Base-by-base conservation (phyloP, 169 alveolate species). In the Plasmodium inui region DNA sequence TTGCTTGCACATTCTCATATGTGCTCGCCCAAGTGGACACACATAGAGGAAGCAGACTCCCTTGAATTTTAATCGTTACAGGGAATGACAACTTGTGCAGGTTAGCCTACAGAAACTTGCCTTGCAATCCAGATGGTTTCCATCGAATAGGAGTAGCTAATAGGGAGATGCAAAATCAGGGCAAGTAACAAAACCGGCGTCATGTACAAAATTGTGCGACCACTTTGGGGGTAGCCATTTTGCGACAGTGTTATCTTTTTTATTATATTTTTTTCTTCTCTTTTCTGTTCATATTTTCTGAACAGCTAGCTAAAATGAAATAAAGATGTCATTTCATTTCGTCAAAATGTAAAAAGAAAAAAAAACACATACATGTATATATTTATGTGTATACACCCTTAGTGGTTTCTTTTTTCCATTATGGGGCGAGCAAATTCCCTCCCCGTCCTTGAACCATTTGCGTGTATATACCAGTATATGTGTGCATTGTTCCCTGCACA, bases 361-460 rank as follows among this genome's bases (percentile, higher is more conserved):
- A 34, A 82, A 30, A 82, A 82, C 44, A 92, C n/a, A 84, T 82
- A 26, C 39, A 74, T 22, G 9, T 22, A 67, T 67, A 3, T 67
- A 19, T 67, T 1, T 28, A 22, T 67, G 32, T 67, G 76, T 67
- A 41, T 67, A 28, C 39, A 67, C 76, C 1, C 76, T 2, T 10
- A 22, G 22, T 67, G 76, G 76, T 28, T n/a, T 67, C 22, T 8
- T 67, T 67, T 19, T 67, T 67, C 76, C 37, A 22, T 67, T 67
- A 8, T 1, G 2, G 76, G 76, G 37, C 76, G 14, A 67, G 37
- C 9, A 67, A 67, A 67, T 67, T 19, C 76, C 76, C 17, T 26
- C 37, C 39, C 39, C 39, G 4, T 26, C 8, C 1, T 2, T 26
- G 41, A 26, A n/a, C 22, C 76, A 22, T 26, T 67, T 26, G 76